Percentiles rank a stretch among this genome's conserved stretches.
Conservation (phyloP, 2,329 filamentous ascomycete species). For the Botrytis fabae region DNA sequence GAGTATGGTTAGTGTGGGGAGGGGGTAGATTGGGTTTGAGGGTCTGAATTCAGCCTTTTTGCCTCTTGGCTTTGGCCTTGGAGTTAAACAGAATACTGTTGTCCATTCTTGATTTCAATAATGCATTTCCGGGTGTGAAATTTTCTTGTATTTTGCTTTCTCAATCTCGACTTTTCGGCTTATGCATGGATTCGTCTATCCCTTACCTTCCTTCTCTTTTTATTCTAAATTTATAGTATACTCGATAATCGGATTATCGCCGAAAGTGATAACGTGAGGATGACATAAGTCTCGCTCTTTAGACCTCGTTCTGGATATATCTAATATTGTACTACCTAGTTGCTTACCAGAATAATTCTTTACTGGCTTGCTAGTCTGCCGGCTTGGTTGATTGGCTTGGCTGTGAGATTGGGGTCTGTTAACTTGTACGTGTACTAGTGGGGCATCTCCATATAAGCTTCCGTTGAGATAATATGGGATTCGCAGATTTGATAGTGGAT, state of each 20-base stretch:
- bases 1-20: constrained; percentile 5
- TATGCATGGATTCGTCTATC: background rate
- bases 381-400: background rate
- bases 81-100: background rate
- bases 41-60: background rate
- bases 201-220: background rate
- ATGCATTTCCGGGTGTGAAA: background rate
- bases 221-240: background rate
- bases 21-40: background rate
- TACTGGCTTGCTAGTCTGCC: background rate
- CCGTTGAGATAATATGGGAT: background rate
- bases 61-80: background rate
- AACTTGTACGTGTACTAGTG: background rate
- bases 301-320: background rate
- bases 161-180: background rate
- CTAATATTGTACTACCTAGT: background rate
- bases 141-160: background rate
- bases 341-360: background rate
- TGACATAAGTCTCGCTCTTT: background rate
- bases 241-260: background rate
- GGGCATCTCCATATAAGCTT: background rate
- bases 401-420: background rate
- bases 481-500: background rate
- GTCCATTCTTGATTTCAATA: background rate
- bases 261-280: background rate